Base-by-base conservation (phyloP, 495 filamentous ascomycete species). In the Chaetomidium leptoderma region DNA sequence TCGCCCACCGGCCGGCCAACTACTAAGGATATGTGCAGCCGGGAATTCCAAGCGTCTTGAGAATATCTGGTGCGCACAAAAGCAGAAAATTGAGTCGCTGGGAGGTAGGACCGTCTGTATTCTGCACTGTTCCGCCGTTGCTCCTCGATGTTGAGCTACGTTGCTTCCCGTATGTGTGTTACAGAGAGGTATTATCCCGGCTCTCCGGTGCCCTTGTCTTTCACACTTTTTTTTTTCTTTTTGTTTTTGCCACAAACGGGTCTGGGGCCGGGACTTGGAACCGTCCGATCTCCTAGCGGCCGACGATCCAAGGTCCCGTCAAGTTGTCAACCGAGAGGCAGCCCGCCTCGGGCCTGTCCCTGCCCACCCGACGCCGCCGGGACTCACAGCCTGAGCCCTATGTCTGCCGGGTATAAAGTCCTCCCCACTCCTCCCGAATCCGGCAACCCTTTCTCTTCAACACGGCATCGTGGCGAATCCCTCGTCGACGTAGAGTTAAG, bases 1-100 rank as follows among this genome's bases (percentile, higher is more conserved):
- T 23, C 52, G 17, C 13, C 17, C 4, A 9, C 52, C 17, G 10
- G n/a, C n/a, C n/a, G 19, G 29, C 27, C 8, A 24, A 24, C 17
- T n/a, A 43, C 39, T 11, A 29, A 29, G 45, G 55, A 37, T 43
- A 32, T 57, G 36, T 50, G 45, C 55, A 57, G 55, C 14, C 55
- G 35, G 46, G 45, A 35, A 42, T 49, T 50, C 33, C 3, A 16
- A n/a, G 23, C 6, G 47, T 37, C 33, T 39, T 21, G 19, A 40
- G n/a, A 23, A 30, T 37, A 26, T 48, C 32, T 48, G 30, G 43
- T 48, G 43, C 44, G 29, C 55, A 43, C 35, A 50, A 24, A 54
- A 10, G 26, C 21, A 42, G 21, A 33, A 21, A 51, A 21, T 42
- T 57, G 23, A 43, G 24, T 42, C 37, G 46, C 46, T 44, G 37